Conservation (phyloP, 371 early-diverging fungal species). For the Blakeslea trispora region DNA sequence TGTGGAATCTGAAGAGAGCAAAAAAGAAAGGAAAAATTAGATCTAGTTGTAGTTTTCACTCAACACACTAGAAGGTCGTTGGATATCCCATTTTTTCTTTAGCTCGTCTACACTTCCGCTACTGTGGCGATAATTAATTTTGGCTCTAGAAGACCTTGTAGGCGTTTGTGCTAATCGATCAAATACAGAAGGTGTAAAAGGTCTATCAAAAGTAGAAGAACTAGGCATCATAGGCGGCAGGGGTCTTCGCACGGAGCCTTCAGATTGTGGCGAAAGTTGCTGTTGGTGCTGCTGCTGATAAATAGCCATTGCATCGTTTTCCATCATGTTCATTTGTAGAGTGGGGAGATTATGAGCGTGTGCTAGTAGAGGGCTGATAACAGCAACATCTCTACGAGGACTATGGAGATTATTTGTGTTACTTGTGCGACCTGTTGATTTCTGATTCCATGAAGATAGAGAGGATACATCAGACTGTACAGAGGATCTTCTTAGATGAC, state of each 20-base stretch:
- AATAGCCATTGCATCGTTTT: background rate
- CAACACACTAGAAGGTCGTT: constrained; percentile 32
- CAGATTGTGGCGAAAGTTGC: constrained; percentile 4
- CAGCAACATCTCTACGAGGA: background rate
- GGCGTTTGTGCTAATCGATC: constrained; percentile 52
- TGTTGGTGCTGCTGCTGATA: constrained; percentile 10
- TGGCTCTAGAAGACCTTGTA: constrained; percentile 49
- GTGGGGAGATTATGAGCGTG: constrained; percentile 2
- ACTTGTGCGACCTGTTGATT: constrained; percentile 3
- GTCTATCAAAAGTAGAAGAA: constrained; percentile 30
- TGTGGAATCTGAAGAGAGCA: no score
- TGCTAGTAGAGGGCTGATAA: constrained; percentile 14
- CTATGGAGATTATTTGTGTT: background rate
- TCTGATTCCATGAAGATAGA: constrained; percentile 21
- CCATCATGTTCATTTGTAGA: constrained; percentile 1
- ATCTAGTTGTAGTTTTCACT: background rate
- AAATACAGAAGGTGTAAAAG: constrained; percentile 43
- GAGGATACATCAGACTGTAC: constrained; percentile 42
- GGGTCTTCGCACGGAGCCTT: constrained; percentile 12
- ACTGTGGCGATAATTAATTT: constrained; percentile 46
- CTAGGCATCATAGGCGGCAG: constrained; percentile 25
- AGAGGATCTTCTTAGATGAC: constrained; percentile 46
- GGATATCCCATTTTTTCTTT: constrained; percentile 38
- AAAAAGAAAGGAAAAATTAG: no score
- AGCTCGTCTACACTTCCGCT: constrained; percentile 50